Evolutionary conservation across 106 monocot species (phyloP), one percentile per base, ranked within the genome.

Genomic region (Ottelia alismoides): DNA sequence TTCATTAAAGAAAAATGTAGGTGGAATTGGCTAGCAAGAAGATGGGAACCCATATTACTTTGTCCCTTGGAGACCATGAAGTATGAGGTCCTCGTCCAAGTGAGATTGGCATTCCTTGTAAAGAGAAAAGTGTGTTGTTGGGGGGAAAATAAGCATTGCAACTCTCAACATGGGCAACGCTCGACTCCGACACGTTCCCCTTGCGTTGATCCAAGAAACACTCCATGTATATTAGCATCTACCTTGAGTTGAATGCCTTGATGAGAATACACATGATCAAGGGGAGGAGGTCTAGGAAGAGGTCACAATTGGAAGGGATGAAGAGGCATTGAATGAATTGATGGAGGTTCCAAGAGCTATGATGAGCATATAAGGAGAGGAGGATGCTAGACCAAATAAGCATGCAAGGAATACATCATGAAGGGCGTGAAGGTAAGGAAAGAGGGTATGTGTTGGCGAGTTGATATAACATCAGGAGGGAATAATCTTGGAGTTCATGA

Each of bases 201-300:
- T n/a, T n/a, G n/a, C n/a, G n/a, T n/a, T n/a, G n/a, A n/a, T n/a
- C n/a, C n/a, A n/a, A n/a, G n/a, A n/a, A n/a, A n/a, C n/a, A n/a
- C n/a, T n/a, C n/a, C n/a, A n/a, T n/a, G n/a, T n/a, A n/a, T n/a
- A n/a, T n/a, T n/a, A n/a, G n/a, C n/a, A n/a, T n/a, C 57, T 86
- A 78, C 22, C 82, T 82, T 0, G 78, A 76, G 57, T 86, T 92
- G 19, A 86, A 67, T 4, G 80, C 73, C 63, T 92, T 78, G 0
- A 78, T 79, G 62, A 92, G 78, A 0, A 86, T 81, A 30, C 69
- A 54, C 92, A 92, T 87, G 86, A 92, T 82, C 11, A 82, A 68
- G 0, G 92, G 92, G 20, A 92, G 58, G 27, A 92, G 63, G 52
- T 92, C 92, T 54, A 79, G 82, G 47, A 92, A 73, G 28, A 54